Conservation (phyloP, 108 stramenopile genomes). For the Skeletonema grethae region DNA sequence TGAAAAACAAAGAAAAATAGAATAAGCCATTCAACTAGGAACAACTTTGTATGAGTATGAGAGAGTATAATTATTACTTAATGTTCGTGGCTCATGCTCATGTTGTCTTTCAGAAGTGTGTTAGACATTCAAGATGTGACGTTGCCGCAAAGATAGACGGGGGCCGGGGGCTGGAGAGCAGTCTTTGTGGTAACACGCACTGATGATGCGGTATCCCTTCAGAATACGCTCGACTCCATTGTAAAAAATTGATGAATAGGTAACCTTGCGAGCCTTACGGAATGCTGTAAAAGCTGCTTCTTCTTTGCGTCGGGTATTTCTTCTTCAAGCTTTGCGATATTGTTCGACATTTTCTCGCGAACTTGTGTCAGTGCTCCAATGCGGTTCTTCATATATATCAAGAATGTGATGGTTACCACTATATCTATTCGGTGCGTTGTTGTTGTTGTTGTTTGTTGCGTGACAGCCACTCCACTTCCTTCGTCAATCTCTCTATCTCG, state of each 20-base stretch:
- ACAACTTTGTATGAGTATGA: no score
- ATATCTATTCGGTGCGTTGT: no score
- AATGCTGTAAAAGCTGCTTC: not conserved
- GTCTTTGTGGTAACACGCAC: no score
- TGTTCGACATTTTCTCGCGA: not conserved
- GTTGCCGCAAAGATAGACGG: no score
- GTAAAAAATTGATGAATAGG: not conserved
- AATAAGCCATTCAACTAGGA: no score
- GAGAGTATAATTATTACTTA: no score
- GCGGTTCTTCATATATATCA: not conserved
- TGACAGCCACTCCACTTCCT: not conserved
- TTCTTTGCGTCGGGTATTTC: not conserved
- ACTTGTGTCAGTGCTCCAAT: not conserved
- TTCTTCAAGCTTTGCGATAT: not conserved
- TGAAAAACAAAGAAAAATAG: no score
- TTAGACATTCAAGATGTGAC: no score
- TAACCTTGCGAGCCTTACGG: not conserved
- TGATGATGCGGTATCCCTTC: not conserved
- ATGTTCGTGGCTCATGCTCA: no score
- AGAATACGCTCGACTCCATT: not conserved
- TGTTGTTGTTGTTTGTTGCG: no score
- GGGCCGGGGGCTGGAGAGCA: no score
- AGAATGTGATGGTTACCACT: not conserved
- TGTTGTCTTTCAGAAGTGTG: no score
- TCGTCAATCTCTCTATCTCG: not conserved